These are phyloP conservation scores for Hypoxylon sp. DNA, from an alignment of 2,329 filamentous ascomycete genomes.

Conservation along the genomic window DNA sequence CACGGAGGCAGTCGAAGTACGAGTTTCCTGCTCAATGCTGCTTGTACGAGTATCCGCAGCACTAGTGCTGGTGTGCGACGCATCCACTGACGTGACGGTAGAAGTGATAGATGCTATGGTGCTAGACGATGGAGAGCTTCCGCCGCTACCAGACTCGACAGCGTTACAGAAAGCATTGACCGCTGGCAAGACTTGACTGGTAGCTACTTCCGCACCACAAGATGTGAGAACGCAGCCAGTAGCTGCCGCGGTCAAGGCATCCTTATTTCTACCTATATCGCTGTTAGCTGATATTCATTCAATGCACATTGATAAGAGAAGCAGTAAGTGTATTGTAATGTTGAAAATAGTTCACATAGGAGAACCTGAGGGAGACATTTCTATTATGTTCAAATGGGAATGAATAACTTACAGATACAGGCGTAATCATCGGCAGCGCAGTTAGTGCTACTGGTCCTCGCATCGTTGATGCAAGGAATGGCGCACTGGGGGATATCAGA, in stretches of 20 bases:
- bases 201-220: conserved; percentile 44
- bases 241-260: conserved; percentile 39
- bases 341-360: not conserved
- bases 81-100: conserved; percentile 10
- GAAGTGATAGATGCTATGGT: conserved; percentile 15
- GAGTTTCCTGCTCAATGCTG: conserved; percentile 1
- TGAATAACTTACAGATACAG: conserved; percentile 48
- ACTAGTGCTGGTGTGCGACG: conserved; percentile 15
- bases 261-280: conserved; percentile 36
- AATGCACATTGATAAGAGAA: not conserved
- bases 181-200: conserved; percentile 47
- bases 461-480: conserved; percentile 45
- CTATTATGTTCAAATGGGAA: not conserved
- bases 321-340: not conserved
- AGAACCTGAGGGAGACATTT: not conserved
- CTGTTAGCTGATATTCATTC: not conserved
- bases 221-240: conserved; percentile 45
- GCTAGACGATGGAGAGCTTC: conserved; percentile 14
- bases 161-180: conserved; percentile 46
- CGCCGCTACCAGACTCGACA: conserved; percentile 35
- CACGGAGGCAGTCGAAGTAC: conserved; percentile 4
- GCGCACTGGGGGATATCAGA: conserved; percentile 48
- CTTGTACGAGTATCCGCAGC: conserved; percentile 2
- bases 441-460: conserved; percentile 37
- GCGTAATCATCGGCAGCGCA: conserved; percentile 46